Base-by-base conservation (phyloP, 768 basidiomycete species). In the Astraeus odoratus region DNA sequence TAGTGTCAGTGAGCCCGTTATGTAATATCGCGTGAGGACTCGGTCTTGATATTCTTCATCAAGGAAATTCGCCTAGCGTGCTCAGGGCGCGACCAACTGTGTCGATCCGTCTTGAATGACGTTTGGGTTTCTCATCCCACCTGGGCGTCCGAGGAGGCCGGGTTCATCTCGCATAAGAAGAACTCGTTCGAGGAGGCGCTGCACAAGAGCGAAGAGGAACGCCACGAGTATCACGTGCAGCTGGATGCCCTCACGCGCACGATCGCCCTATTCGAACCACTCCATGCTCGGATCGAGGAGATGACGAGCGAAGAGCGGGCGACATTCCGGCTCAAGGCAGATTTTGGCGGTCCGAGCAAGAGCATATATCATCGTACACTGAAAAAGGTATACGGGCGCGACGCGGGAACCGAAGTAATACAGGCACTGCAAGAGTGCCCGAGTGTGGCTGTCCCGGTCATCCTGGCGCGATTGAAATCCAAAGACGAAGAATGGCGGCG, bases 101-200 rank as follows among this genome's bases (percentile, higher is more conserved):
- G 89, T 60, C 88, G 93, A 61, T 92, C 91, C 23, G 93, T 99
- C 23, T 76, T 99, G 37, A 99, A 99, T 60, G 94, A 98, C 58
- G 80, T 85, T 53, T 98, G 96, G 95, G 92, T 98, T 9, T 96
- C 95, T 12, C 95, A 98, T 63, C 95, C 96, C 3, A 95, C 93
- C 1, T 96, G 93, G 90, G 92, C 92, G 8, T 94, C 92, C 18
- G 95, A 98, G 61, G 93, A 95, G 59, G 80, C 93, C 1, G 93
- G 90, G 8, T 96, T 96, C 55, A 79, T 91, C 51, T 76, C 94
- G 5, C 90, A 97, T 65, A 95, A 96, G 73, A 97, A 97, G 72
- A 99, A 97, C 60, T 76, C 80, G 5, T 97, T 86, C 62, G 96
- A 99, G 64, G 95, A 97, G 58, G 87, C 89, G 0, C 72, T 98